phyloP scores from a whole-genome alignment of 2,329 filamentous ascomycete species.

The Grosmannia serpens region DNA sequence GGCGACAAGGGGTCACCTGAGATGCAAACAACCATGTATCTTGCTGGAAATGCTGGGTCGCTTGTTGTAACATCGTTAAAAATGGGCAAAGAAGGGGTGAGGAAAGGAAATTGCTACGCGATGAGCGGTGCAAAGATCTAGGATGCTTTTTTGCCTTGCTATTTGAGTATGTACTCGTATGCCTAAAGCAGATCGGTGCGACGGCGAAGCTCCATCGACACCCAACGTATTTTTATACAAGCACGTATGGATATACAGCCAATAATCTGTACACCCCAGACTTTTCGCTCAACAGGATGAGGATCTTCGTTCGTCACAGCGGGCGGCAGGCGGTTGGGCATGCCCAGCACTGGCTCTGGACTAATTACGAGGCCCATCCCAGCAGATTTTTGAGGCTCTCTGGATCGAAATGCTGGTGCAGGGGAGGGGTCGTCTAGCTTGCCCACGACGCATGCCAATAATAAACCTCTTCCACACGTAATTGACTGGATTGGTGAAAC shows the following conservation, averaged over 20 bases:
- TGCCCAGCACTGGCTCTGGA: not conserved
- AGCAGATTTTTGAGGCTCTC: not conserved
- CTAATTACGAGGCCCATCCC: not conserved
- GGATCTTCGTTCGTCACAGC: not conserved
- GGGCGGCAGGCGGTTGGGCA: not conserved
- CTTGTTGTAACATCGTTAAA: too few relatives aligned
- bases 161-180: not conserved
- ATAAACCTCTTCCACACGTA: not conserved
- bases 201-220: not conserved
- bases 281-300: too few relatives aligned
- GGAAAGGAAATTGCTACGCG: not conserved
- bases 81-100: not conserved
- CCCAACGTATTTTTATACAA: not conserved
- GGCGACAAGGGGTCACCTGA: not conserved
- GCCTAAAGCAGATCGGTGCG: not conserved
- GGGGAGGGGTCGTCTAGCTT: not conserved
- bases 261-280: too few relatives aligned
- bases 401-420: not conserved
- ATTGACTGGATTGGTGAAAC: not conserved
- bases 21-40: too few relatives aligned
- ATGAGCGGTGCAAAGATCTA: not conserved
- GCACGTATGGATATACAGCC: too few relatives aligned
- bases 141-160: not conserved
- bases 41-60: too few relatives aligned
- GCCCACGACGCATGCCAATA: not conserved